Evolutionary conservation across 176 grass and related monocot genomes (phyloP).

Genomic region (Calamus simplicifolius): DNA sequence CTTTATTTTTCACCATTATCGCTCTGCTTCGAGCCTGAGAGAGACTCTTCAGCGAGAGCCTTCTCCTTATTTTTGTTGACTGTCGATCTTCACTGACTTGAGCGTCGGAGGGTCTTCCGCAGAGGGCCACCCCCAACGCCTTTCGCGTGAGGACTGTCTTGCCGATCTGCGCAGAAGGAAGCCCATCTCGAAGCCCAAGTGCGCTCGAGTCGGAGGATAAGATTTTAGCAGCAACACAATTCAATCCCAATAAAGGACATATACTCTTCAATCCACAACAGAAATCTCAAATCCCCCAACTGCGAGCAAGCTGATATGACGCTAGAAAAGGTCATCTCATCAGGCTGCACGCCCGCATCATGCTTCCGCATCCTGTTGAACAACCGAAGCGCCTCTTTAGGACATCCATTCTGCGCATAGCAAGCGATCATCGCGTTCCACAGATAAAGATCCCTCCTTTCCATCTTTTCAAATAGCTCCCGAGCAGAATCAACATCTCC

Average conservation of each 20-base stretch:
- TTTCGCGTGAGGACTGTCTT: too few relatives aligned
- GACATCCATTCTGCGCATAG: constrained; percentile 53
- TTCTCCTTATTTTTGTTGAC: too few relatives aligned
- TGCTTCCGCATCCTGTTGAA: constrained; percentile 69
- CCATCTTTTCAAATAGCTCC: constrained; percentile 46
- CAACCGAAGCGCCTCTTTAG: constrained; percentile 39
- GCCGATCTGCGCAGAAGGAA: too few relatives aligned
- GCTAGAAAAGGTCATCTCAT: constrained; percentile 65
- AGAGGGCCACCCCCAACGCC: too few relatives aligned
- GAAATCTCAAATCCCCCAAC: constrained; percentile 58
- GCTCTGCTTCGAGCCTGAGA: too few relatives aligned
- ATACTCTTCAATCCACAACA: constrained; percentile 48
- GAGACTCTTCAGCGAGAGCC: too few relatives aligned
- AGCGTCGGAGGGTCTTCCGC: too few relatives aligned
- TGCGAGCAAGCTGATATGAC: constrained; percentile 72
- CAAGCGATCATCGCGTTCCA: constrained; percentile 72
- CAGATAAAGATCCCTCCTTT: constrained; percentile 48
- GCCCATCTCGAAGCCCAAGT: too few relatives aligned
- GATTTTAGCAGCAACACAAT: too few relatives aligned
- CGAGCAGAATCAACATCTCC: constrained; percentile 45
- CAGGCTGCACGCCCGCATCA: constrained; percentile 46
- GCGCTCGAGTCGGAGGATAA: too few relatives aligned
- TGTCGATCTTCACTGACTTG: too few relatives aligned
- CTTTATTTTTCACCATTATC: too few relatives aligned
- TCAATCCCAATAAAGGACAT: constrained; percentile 41